phyloP scores from a whole-genome alignment of 202 grass and related monocot genomes.

The Panicum hallii region DNA sequence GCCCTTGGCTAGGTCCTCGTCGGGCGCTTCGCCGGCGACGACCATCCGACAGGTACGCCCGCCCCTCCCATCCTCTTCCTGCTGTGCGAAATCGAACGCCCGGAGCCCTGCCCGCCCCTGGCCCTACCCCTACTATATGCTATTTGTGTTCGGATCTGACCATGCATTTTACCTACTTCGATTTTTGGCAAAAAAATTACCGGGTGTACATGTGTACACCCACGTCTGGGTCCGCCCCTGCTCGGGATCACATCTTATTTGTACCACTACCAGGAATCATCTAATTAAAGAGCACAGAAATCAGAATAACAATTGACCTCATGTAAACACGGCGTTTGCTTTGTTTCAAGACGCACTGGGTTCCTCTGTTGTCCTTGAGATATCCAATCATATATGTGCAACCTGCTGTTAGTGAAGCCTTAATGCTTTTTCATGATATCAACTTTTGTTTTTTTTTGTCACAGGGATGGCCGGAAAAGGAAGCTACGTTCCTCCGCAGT shows the following conservation, averaged over 20 bases:
- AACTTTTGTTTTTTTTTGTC: slow-evolving; percentile 1
- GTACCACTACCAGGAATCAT: neutral
- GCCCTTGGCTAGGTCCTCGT: neutral
- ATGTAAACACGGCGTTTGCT: slow-evolving; percentile 6
- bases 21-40: neutral
- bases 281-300: neutral
- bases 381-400: neutral
- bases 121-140: neutral
- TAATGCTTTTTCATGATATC: neutral
- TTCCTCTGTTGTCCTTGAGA: neutral
- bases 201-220: neutral
- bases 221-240: neutral
- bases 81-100: neutral
- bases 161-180: neutral
- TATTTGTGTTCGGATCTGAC: neutral
- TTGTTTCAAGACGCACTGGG: neutral
- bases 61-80: neutral
- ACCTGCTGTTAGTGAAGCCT: slow-evolving; percentile 15
- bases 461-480: slow-evolving; percentile 75
- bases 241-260: neutral
- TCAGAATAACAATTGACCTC: neutral
- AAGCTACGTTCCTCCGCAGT: slow-evolving; percentile 80
- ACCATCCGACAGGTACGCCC: neutral
- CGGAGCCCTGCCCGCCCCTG: neutral
- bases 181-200: neutral